Percentiles rank a stretch among this genome's conserved stretches.
phyloP scores from a whole-genome alignment of 2,329 filamentous ascomycete genomes.

The Ciborinia camelliae region DNA sequence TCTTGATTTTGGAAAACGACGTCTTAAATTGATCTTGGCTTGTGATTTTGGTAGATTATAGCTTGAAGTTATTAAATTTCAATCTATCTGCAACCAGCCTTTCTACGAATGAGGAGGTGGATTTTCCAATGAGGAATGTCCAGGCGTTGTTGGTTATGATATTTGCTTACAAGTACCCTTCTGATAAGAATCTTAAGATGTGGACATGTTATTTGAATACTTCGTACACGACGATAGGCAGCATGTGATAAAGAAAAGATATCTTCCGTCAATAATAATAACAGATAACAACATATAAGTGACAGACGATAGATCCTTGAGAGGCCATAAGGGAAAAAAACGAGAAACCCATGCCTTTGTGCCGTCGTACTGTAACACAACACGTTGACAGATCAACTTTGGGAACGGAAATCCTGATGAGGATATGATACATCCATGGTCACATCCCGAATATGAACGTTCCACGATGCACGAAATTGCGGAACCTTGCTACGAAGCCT shows the following conservation, averaged over 20 bases:
- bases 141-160: slow-evolving; percentile 1
- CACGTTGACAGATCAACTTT: slow-evolving; percentile 14
- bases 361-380: not conserved
- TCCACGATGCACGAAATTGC: slow-evolving; percentile 20
- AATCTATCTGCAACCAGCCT: slow-evolving; percentile 15
- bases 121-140: not conserved
- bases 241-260: not conserved
- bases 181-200: not conserved
- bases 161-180: slow-evolving; percentile 2
- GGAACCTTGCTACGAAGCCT: not conserved
- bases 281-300: too few species aligned
- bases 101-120: slow-evolving; percentile 4
- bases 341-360: not conserved
- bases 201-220: not conserved
- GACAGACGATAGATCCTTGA: not conserved
- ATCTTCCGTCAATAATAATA: not conserved
- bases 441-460: slow-evolving; percentile 19
- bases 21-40: not conserved
- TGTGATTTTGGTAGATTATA: slow-evolving; percentile 3
- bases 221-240: not conserved
- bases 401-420: slow-evolving; percentile 2
- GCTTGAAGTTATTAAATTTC: slow-evolving; percentile 13
- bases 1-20: not conserved
- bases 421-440: slow-evolving; percentile 14
- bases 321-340: not conserved